These are phyloP conservation scores for Mycocentrospora acerina DNA, from an alignment of 2,329 filamentous ascomycete species.

Conservation along the genomic window DNA sequence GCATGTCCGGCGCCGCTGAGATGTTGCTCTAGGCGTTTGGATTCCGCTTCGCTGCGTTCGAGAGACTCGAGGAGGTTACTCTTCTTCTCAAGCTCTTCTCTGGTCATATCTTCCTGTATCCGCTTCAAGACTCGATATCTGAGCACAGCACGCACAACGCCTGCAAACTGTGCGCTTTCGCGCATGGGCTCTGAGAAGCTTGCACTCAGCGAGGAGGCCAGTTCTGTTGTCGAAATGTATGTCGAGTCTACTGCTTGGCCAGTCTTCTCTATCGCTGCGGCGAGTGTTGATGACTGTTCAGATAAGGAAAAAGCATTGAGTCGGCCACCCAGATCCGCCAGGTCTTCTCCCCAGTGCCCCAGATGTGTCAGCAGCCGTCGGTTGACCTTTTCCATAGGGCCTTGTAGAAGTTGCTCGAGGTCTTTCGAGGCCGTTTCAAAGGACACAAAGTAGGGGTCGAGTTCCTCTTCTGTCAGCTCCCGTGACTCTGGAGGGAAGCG, in stretches of 20 bases:
- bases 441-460: slow-evolving; percentile 93
- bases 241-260: slow-evolving; percentile 95
- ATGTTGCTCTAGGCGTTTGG: slow-evolving; percentile 90
- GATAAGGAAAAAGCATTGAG: slow-evolving; percentile 97
- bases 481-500: slow-evolving; percentile 81
- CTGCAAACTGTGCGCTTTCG: slow-evolving; percentile 95
- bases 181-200: slow-evolving; percentile 97
- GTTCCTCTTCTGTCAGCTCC: slow-evolving; percentile 79
- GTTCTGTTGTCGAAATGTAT: slow-evolving; percentile 91
- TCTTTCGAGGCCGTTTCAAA: slow-evolving; percentile 93
- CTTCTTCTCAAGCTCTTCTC: slow-evolving; percentile 90
- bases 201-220: slow-evolving; percentile 83
- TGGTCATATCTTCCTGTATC: slow-evolving; percentile 96
- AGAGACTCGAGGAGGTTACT: slow-evolving; percentile 77
- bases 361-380: slow-evolving; percentile 84
- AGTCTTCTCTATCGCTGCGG: slow-evolving; percentile 88
- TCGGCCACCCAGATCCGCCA: slow-evolving; percentile 90
- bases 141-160: slow-evolving; percentile 85
- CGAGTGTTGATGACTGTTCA: slow-evolving; percentile 84
- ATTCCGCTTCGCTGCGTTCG: slow-evolving; percentile 92
- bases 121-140: slow-evolving; percentile 90
- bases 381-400: slow-evolving; percentile 96
- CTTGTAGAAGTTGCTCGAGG: slow-evolving; percentile 81
- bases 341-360: slow-evolving; percentile 78
- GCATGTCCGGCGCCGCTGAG: slow-evolving; percentile 71